Conservation (phyloP, 106 monocot genomes). For the Dendrobium catenatum region DNA sequence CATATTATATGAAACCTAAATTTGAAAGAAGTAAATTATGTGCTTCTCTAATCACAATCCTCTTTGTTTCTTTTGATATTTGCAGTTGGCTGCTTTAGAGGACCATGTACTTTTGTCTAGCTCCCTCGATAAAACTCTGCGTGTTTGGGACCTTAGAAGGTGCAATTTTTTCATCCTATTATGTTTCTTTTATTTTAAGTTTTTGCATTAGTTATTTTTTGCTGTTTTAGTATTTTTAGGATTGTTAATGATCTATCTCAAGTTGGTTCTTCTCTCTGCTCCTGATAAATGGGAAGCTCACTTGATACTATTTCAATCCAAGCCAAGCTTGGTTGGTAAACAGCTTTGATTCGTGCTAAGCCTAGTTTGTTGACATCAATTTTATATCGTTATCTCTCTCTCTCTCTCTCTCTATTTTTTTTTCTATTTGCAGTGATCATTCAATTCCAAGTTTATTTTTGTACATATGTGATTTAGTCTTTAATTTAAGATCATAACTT, state of each 20-base stretch:
- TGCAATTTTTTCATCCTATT: slow-evolving; percentile 9
- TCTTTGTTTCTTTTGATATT: slow-evolving; percentile 4
- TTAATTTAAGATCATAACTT: too few species aligned
- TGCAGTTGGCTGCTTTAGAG: slow-evolving; percentile 72
- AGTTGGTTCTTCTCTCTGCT: neutral
- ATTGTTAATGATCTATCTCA: neutral
- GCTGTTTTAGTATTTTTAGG: neutral
- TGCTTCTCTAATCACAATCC: neutral
- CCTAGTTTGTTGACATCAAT: neutral
- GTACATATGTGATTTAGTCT: too few species aligned
- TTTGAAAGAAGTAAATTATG: neutral
- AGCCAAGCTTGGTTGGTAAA: neutral
- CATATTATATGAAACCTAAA: neutral
- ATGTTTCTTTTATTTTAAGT: neutral
- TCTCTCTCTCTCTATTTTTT: neutral
- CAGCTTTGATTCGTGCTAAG: neutral
- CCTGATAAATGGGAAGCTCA: neutral
- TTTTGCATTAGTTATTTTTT: neutral
- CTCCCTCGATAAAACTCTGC: slow-evolving; percentile 87
- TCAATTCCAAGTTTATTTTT: too few species aligned
- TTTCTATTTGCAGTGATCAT: too few species aligned
- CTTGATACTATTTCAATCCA: neutral
- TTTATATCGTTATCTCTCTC: neutral
- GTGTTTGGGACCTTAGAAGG: slow-evolving; percentile 95
- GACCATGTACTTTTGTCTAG: slow-evolving; percentile 91